Conservation (phyloP, 1,139 yeast genomes). For the Suhomyces coccinellae region DNA sequence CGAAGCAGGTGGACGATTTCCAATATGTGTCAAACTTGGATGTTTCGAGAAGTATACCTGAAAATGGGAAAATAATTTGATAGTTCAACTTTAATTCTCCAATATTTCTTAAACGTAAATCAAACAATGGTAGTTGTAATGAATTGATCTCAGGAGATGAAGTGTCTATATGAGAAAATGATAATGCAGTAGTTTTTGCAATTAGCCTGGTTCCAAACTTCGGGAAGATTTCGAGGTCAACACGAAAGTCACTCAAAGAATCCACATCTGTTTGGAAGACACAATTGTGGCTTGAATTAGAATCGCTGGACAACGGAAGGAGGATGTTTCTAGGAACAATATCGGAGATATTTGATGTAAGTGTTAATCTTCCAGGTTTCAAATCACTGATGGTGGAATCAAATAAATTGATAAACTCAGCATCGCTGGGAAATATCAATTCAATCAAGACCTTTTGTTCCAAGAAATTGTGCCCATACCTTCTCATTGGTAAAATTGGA, state of each 20-base stretch:
- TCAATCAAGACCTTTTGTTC: constrained; percentile 87
- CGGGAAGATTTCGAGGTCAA: constrained; percentile 91
- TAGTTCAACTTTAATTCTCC: constrained; percentile 79
- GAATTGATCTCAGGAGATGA: constrained; percentile 49
- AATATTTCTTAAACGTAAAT: constrained; percentile 74
- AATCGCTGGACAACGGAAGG: constrained; percentile 74
- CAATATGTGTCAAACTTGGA: constrained; percentile 95
- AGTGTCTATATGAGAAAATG: constrained; percentile 48
- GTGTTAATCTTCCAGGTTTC: constrained; percentile 63
- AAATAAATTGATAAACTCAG: constrained; percentile 54
- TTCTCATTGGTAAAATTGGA: constrained; percentile 87
- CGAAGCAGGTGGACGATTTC: constrained; percentile 72
- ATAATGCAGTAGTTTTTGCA: constrained; percentile 82
- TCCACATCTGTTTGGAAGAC: constrained; percentile 86
- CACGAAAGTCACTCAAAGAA: constrained; percentile 60
- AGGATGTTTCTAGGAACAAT: constrained; percentile 84
- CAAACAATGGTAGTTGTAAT: constrained; percentile 74
- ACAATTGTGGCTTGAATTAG: constrained; percentile 53
- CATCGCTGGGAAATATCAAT: constrained; percentile 59
- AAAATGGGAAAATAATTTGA: constrained; percentile 86
- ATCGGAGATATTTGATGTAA: constrained; percentile 68
- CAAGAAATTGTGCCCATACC: constrained; percentile 93
- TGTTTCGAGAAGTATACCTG: constrained; percentile 82
- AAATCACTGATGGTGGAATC: constrained; percentile 42
- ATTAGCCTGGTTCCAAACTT: constrained; percentile 90